Conservation (phyloP, 768 basidiomycete genomes). For the Mycena venus region DNA sequence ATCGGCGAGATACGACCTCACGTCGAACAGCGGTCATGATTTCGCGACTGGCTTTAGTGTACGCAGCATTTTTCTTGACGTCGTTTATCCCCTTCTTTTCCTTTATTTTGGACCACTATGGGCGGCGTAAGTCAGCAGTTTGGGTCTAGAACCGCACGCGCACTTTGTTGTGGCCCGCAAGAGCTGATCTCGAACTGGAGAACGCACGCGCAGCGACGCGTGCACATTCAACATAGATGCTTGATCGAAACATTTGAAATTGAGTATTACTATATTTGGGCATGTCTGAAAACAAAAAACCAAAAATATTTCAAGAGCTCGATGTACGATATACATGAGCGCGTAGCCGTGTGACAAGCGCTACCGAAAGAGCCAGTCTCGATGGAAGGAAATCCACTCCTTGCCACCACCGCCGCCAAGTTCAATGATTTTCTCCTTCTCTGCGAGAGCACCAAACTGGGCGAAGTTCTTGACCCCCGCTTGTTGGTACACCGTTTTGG, state of each 20-base stretch:
- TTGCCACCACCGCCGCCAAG: slow-evolving; percentile 37
- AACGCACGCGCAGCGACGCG: slow-evolving; percentile 2
- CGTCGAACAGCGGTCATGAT: slow-evolving; percentile 59
- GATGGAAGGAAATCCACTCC: slow-evolving; percentile 39
- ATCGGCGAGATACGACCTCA: slow-evolving; percentile 37
- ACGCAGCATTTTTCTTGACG: slow-evolving; percentile 55
- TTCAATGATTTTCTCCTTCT: slow-evolving; percentile 43
- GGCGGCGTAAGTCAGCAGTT: background rate
- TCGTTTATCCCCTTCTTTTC: slow-evolving; percentile 61
- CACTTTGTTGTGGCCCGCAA: slow-evolving; percentile 33
- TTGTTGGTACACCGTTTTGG: slow-evolving; percentile 39
- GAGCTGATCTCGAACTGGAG: background rate
- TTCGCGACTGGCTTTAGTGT: slow-evolving; percentile 56
- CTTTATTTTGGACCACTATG: slow-evolving; percentile 68
- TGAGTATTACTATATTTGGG: too few species aligned
- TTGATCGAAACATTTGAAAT: background rate
- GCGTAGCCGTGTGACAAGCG: too few species aligned
- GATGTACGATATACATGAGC: too few species aligned
- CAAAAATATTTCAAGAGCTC: too few species aligned
- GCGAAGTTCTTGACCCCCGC: slow-evolving; percentile 49
- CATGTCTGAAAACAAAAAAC: too few species aligned
- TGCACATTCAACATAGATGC: too few species aligned
- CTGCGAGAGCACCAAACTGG: slow-evolving; percentile 48
- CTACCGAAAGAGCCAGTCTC: too few species aligned
- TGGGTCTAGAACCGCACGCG: background rate